Base-by-base conservation (phyloP, 108 stramenopile species). In the Nitzschia palea region DNA sequence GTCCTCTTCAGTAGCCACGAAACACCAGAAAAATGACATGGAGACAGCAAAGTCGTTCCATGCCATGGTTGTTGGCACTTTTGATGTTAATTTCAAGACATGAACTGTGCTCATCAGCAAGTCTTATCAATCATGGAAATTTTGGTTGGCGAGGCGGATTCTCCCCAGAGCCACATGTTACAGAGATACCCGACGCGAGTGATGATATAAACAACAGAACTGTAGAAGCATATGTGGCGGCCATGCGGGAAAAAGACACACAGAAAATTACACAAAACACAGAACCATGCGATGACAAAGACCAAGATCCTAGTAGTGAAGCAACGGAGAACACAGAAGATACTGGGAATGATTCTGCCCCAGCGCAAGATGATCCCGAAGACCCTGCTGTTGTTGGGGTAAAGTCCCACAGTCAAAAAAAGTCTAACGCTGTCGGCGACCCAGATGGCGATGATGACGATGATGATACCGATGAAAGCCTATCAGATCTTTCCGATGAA, bases 361-460 rank as follows among this genome's bases (percentile, higher is more conserved):
- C 54, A 32, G 18, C 54, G 10, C 31, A 29, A n/a, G 60, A 74
- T 32, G 44, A 31, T n/a, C n/a, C n/a, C 3, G 65, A 30, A 10
- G 65, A 62, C 40, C 14, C 42, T 40, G 64, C 77, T 14, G 45
- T 44, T 22, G 68, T 79, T 0, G 78, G 72, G 18, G 55, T 73
- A 31, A 79, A 73, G 47, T 68, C 71, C 25, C 66, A 63, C 34
- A 26, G 52, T 37, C 53, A 62, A 17, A 83, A 82, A 55, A 89
- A 93, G 40, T 71, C 62, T 15, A 89, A 88, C 62, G 88, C 85
- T 15, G 88, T 93, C 18, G 92, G 92, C 40, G 88, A 94, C 75
- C 87, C 89, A 0, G 88, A 93, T 65, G 88, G 78, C 2, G 80
- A 87, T 67, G 79, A 82, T 37, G 84, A 83, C 42, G 82, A 83